Evolutionary conservation across 2,329 filamentous ascomycete genomes (phyloP).

Genomic region (Fonsecaea monophora): DNA sequence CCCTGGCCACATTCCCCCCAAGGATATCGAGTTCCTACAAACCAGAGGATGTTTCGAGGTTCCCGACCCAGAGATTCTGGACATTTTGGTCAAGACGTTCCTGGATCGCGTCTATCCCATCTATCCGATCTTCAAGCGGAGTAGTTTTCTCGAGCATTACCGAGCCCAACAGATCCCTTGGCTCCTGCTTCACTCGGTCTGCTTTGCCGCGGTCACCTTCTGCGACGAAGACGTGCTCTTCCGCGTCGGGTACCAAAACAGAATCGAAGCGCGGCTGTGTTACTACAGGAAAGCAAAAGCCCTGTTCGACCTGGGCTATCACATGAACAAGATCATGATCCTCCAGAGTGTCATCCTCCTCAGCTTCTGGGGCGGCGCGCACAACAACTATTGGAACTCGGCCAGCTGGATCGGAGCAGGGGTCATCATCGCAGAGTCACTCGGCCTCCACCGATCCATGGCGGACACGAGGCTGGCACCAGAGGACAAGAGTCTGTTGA

Average conservation of each 20-base stretch:
- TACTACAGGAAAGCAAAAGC: not conserved
- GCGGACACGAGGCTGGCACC: not conserved
- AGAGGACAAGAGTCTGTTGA: not conserved
- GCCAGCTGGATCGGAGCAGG: not conserved
- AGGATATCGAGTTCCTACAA: not conserved
- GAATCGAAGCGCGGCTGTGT: not conserved
- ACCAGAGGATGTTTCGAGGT: not conserved
- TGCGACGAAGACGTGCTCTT: not conserved
- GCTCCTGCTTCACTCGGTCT: not conserved
- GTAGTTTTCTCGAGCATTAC: not conserved
- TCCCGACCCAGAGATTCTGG: not conserved
- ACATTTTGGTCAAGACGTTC: not conserved
- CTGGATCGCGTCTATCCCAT: not conserved
- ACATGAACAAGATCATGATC: not conserved
- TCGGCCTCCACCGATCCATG: not conserved
- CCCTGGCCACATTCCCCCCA: not conserved
- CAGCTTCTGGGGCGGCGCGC: not conserved
- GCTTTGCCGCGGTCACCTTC: not conserved
- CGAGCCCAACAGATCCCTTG: not conserved
- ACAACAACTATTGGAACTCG: not conserved
- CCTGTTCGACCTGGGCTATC: not conserved
- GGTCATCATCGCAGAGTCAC: not conserved
- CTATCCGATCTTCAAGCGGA: not conserved
- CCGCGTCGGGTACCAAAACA: not conserved
- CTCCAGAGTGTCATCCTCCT: not conserved